A percentile compares a stretch with the other conserved stretches of the same genome.
phyloP scores from a whole-genome alignment of 768 basidiomycete genomes.

The Podaxis sp. region DNA sequence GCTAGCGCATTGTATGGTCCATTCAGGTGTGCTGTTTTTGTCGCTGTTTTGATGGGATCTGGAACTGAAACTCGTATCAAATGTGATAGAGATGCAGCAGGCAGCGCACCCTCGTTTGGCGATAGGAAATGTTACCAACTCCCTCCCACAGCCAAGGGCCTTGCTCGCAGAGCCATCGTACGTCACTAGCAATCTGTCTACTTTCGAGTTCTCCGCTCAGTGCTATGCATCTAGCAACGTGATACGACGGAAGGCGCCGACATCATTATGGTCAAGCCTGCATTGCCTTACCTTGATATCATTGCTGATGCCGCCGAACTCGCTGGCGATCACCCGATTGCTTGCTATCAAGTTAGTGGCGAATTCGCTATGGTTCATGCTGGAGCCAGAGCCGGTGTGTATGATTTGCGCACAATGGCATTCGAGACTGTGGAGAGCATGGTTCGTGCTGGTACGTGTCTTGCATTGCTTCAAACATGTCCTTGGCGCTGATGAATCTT shows the following conservation, averaged over 20 bases:
- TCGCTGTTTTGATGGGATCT: neutral
- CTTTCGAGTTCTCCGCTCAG: slow-evolving; percentile 4
- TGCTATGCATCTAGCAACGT: slow-evolving; percentile 56
- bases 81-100: slow-evolving; percentile 86
- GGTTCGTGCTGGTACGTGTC: slow-evolving; percentile 78
- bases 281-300: slow-evolving; percentile 95
- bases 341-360: slow-evolving; percentile 96
- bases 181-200: slow-evolving; percentile 26
- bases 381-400: slow-evolving; percentile 92
- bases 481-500: neutral
- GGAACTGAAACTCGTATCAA: neutral
- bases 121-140: slow-evolving; percentile 98
- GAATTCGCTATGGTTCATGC: slow-evolving; percentile 98
- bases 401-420: slow-evolving; percentile 88
- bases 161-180: slow-evolving; percentile 92
- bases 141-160: slow-evolving; percentile 82
- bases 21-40: slow-evolving; percentile 62
- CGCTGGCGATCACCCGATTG: slow-evolving; percentile 86
- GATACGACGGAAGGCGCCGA: slow-evolving; percentile 92
- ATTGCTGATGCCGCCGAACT: slow-evolving; percentile 84
- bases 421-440: slow-evolving; percentile 92
- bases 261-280: slow-evolving; percentile 98
- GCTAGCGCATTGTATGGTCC: slow-evolving; percentile 95
- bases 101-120: slow-evolving; percentile 92
- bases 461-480: neutral